Percentiles rank a stretch among this genome's conserved stretches.
These are phyloP conservation scores for Thielaviopsis euricoi DNA, from an alignment of 2,329 filamentous ascomycete genomes.

Conservation along the genomic window DNA sequence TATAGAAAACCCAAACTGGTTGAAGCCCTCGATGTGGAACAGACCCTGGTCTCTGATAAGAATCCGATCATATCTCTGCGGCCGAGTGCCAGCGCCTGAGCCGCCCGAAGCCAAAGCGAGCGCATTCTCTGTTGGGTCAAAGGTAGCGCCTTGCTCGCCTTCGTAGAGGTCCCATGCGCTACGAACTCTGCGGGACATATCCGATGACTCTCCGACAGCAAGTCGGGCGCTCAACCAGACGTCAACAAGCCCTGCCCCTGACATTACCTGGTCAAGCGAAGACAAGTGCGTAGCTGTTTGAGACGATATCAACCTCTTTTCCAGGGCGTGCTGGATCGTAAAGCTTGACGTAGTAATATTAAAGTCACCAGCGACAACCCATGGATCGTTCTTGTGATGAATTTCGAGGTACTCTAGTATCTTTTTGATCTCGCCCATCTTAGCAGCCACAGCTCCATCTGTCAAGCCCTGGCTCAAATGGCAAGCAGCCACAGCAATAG, in stretches of 20 bases:
- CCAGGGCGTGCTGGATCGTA: conserved; percentile 35
- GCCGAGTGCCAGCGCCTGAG: conserved; percentile 32
- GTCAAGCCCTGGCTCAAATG: conserved; percentile 47
- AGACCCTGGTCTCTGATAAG: conserved; percentile 28
- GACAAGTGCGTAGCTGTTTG: conserved; percentile 21
- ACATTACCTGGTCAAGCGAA: conserved; percentile 30
- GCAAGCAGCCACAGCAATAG: conserved; percentile 34
- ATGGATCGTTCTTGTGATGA: conserved; percentile 23
- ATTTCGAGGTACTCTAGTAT: conserved; percentile 33
- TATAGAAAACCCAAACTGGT: conserved; percentile 35
- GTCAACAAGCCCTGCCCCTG: conserved; percentile 32
- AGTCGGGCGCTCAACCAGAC: conserved; percentile 31
- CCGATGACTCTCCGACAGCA: conserved; percentile 25
- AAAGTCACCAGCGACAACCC: conserved; percentile 46
- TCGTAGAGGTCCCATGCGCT: conserved; percentile 25
- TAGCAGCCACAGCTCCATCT: conserved; percentile 38
- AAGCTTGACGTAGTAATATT: conserved; percentile 44
- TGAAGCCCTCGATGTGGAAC: conserved; percentile 30
- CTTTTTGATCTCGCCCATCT: conserved; percentile 36
- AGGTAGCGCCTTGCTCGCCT: conserved; percentile 49
- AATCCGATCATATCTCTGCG: conserved; percentile 51
- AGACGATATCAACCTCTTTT: conserved; percentile 34
- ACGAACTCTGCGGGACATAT: conserved; percentile 14
- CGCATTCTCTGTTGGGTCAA: conserved; percentile 40
- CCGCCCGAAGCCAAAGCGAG: conserved; percentile 35